A percentile compares a stretch with the other conserved stretches of the same genome.
These are phyloP conservation scores for Monosporascus sp. DNA, from an alignment of 2,329 filamentous ascomycete species.

Conservation along the genomic window DNA sequence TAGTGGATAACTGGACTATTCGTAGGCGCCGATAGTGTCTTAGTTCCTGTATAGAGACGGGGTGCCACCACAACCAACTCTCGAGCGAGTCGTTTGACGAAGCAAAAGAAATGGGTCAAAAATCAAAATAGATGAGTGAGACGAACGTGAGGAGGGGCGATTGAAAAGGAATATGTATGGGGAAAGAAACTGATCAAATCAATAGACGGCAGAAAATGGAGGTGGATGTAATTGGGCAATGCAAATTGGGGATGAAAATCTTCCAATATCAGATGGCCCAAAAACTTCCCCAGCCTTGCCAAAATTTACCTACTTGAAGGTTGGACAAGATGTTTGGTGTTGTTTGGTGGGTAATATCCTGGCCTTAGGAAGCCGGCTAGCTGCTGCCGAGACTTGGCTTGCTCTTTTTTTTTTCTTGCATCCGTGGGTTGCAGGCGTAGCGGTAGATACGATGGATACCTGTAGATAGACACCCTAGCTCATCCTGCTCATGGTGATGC, in stretches of 20 bases:
- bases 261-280: background rate
- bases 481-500: background rate
- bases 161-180: background rate
- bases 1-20: constrained; percentile 1
- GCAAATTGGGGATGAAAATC: background rate
- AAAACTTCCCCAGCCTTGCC: background rate
- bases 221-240: background rate
- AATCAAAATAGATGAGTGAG: background rate
- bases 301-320: background rate
- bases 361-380: background rate
- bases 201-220: background rate
- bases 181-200: background rate
- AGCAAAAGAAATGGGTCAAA: background rate
- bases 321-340: background rate
- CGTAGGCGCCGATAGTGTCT: background rate
- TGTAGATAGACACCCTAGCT: background rate
- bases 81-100: background rate
- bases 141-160: background rate
- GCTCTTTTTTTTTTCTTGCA: background rate
- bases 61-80: background rate
- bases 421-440: background rate
- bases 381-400: background rate
- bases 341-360: background rate
- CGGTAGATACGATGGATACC: too few relatives aligned
- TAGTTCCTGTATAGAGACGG: background rate